phyloP scores from a whole-genome alignment of 2,329 filamentous ascomycete genomes.

The Talaromyces sp. region DNA sequence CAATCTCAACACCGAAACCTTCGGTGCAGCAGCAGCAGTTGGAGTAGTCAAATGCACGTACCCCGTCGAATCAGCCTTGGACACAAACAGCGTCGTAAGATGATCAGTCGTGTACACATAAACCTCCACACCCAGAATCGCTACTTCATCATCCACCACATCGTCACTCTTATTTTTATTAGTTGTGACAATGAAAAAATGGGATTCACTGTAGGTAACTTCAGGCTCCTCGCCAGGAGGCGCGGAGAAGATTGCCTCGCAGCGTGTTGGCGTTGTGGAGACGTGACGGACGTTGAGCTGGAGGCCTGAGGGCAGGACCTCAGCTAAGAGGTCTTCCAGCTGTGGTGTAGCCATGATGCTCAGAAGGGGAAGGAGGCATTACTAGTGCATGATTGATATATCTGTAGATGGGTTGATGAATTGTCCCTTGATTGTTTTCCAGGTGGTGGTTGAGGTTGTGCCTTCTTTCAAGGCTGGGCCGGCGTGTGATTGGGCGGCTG shows the following conservation, averaged over 20 bases:
- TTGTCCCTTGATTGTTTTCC: background rate
- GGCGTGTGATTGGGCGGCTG: slow-evolving; percentile 4
- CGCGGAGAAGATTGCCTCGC: slow-evolving; percentile 74
- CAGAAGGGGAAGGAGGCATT: background rate
- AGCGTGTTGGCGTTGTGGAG: slow-evolving; percentile 75
- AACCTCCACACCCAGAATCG: slow-evolving; percentile 83
- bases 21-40: slow-evolving; percentile 40
- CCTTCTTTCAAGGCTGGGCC: background rate
- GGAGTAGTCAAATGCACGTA: slow-evolving; percentile 61
- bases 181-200: slow-evolving; percentile 67
- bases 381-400: background rate
- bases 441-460: background rate
- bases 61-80: slow-evolving; percentile 95
- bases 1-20: slow-evolving; percentile 66
- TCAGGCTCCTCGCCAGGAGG: slow-evolving; percentile 70
- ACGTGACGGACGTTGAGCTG: slow-evolving; percentile 77
- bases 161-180: slow-evolving; percentile 23
- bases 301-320: slow-evolving; percentile 53
- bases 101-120: slow-evolving; percentile 79
- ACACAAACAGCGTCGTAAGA: slow-evolving; percentile 86
- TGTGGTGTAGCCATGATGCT: slow-evolving; percentile 33
- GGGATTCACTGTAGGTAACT: slow-evolving; percentile 80
- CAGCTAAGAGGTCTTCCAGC: slow-evolving; percentile 50
- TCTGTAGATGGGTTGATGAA: background rate
- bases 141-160: slow-evolving; percentile 50